phyloP scores from a whole-genome alignment of 208 protist genomes.

The Leishmania lainsoni region DNA sequence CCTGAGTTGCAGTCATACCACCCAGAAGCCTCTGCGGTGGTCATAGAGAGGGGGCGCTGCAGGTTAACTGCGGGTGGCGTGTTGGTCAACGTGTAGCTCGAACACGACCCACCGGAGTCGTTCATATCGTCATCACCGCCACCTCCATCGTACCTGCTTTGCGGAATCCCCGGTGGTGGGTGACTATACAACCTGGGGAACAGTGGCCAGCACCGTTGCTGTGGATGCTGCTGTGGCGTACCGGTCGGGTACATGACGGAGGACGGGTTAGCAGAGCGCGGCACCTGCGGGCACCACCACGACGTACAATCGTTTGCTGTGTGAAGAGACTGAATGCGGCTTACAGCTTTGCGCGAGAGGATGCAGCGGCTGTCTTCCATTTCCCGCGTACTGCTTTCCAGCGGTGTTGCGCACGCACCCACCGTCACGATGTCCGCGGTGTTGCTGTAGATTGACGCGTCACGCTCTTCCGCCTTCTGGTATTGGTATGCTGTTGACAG shows the following conservation, averaged over 20 bases:
- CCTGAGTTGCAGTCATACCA: not conserved
- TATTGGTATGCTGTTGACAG: conserved; percentile 21
- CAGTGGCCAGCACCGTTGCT: not conserved
- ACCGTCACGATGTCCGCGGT: not conserved
- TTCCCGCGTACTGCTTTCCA: not conserved
- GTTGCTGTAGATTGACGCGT: not conserved
- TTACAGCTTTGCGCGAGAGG: conserved; percentile 1
- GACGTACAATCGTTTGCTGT: not conserved
- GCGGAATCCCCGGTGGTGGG: not conserved
- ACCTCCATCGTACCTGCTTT: not conserved
- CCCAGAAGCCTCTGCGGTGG: not conserved
- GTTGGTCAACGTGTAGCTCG: not conserved
- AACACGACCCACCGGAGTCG: conserved; percentile 1
- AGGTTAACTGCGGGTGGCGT: not conserved
- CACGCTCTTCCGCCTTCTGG: conserved; percentile 6
- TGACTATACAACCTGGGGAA: not conserved
- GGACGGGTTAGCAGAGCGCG: not conserved
- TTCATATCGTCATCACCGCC: not conserved
- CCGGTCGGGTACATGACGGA: not conserved
- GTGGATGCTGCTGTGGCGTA: not conserved
- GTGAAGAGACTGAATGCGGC: conserved; percentile 14
- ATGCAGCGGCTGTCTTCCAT: conserved; percentile 12
- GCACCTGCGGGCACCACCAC: conserved; percentile 4
- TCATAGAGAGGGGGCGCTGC: not conserved
- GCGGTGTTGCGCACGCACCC: not conserved